These are phyloP conservation scores for Blastomyces percursus DNA, from an alignment of 2,329 filamentous ascomycete genomes.

Conservation along the genomic window DNA sequence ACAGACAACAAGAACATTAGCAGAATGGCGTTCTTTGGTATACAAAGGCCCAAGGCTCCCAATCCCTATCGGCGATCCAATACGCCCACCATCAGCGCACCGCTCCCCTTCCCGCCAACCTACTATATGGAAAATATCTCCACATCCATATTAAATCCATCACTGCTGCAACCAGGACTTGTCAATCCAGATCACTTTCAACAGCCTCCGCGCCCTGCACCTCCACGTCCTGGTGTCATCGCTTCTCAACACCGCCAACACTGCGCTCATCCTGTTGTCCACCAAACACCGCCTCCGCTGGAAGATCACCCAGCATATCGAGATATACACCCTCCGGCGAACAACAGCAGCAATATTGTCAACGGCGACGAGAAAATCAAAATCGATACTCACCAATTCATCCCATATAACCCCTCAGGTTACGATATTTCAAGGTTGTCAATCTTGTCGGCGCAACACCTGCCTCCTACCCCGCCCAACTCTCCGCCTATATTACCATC, in stretches of 20 bases:
- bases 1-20: not conserved
- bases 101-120: not conserved
- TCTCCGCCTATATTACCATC: constrained; percentile 1
- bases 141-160: not conserved
- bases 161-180: not conserved
- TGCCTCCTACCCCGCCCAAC: constrained; percentile 3
- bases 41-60: not conserved
- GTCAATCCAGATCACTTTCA: not conserved
- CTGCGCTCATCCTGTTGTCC: not conserved
- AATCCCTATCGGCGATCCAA: constrained; percentile 1
- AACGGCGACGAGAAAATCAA: not conserved
- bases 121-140: constrained; percentile 1
- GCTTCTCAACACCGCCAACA: not conserved
- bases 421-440: constrained; percentile 6
- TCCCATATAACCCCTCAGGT: constrained; percentile 3
- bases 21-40: constrained; percentile 3
- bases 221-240: not conserved
- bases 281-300: not conserved
- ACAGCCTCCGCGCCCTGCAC: not conserved
- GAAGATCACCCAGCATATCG: constrained; percentile 6
- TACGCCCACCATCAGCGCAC: constrained; percentile 1
- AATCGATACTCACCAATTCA: not conserved
- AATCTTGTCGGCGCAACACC: not conserved
- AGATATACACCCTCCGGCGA: not conserved
- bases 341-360: not conserved